Evolutionary conservation across 768 basidiomycete species (phyloP), one percentile per base, ranked within the genome.

Genomic region (Serendipita indica): DNA sequence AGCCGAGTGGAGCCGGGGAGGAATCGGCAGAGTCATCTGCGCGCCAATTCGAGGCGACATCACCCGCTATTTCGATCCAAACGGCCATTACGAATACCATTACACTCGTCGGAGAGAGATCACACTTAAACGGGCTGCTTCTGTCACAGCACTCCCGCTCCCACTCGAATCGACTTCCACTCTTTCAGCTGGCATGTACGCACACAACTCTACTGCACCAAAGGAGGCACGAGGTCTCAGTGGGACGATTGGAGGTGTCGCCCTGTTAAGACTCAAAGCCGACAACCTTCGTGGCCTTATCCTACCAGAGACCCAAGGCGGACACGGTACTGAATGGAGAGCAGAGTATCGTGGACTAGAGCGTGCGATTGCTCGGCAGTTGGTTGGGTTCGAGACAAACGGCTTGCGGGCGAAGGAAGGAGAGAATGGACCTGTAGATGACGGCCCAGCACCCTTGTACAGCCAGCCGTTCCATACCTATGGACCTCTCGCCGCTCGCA

Each of bases 331-430:
- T 7, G 49, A 54, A 28, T 54, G 49, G 49, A 54, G 49, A 33
- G 30, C 20, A 30, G 49, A 85, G 35, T 70, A 88, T 16, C 73
- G 73, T 32, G 74, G 75, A 39, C 73, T 94, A 13, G 81, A 86
- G 63, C 81, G 87, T 22, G 78, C 84, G 1, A 62, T 94, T n/a
- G 85, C 84, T 7, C 78, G 89, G 39, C 92, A 94, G 70, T 83
- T 90, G 56, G 81, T 82, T 20, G 92, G 90, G 2, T 84, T 92
- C 66, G 81, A 86, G 27, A 88, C 88, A 0, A 69, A n/a, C 10
- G 49, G 49, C 22, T 25, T 54, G 22, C 22, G 70, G 14, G 64
- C 65, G 6, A 66, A 70, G 10, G 62, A 68, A 3, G 62, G 62
- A 1, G 65, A 66, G 3, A n/a, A n/a, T n/a, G n/a, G n/a, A n/a